Evolutionary conservation across 2,329 filamentous ascomycete species (phyloP), one percentile per base, ranked within the genome.

Genomic region (Coniochaeta sp.): DNA sequence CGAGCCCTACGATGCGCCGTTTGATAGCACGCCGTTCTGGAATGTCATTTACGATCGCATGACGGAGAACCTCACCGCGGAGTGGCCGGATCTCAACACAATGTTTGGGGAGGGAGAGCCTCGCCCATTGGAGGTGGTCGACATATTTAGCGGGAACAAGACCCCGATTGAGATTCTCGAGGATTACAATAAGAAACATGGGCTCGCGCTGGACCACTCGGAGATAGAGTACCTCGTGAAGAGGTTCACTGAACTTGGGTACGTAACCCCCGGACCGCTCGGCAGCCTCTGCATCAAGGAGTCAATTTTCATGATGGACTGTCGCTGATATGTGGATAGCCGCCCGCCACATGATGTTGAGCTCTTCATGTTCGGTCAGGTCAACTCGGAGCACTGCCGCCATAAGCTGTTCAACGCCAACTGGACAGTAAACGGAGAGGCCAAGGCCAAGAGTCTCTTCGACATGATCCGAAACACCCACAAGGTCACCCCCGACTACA

Each of bases 311-410:
- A 19, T 4, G n/a, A 3, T 14, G 47, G 9, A 31, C 22, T 17
- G 47, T 57, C 31, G 22, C 31, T 36, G 54, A n/a, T 26, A 16
- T 11, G 3, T 8, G n/a, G 54, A 57, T 24, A 57, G 85, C 63
- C 79, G 87, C 40, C 78, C 83, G 57, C 91, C 91, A 1, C 88
- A 92, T 62, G 95, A 98, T 72, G 90, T 98, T 52, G 95, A 99
- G 77, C 82, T 98, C 24, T 98, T 98, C 81, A 98, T 98, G 95
- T 99, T 98, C 73, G 93, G 93, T 17, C 95, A 99, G 76, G 93
- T 99, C 72, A 98, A 98, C 79, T 98, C 93, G 3, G 95, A 99
- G 80, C 93, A 98, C 75, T 96, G 81, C 66, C 79, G 81, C 26
- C 81, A 84, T 73, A 96, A 97, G 79, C 90, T 96, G 68, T 99